Percentiles rank a stretch among this genome's conserved stretches.
phyloP scores from a whole-genome alignment of 2,329 filamentous ascomycete species.

The Colletotrichum liaoningense region DNA sequence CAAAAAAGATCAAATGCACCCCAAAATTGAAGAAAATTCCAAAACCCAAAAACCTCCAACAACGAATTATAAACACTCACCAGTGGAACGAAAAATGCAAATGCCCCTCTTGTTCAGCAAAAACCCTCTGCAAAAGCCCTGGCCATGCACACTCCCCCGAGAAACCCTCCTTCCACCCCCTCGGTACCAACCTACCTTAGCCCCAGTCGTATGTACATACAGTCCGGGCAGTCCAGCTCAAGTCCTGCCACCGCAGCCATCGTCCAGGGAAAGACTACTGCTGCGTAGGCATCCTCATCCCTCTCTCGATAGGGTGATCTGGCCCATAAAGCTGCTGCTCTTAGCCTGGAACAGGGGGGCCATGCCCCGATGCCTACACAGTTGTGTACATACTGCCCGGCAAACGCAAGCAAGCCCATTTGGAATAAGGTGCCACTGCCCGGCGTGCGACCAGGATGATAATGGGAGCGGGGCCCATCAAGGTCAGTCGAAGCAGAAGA shows the following conservation, averaged over 20 bases:
- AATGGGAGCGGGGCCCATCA: background rate
- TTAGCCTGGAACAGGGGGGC: background rate
- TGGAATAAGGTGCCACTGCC: slow-evolving; percentile 2
- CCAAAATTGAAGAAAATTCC: background rate
- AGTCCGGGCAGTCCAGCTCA: background rate
- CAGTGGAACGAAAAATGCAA: background rate
- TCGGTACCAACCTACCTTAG: background rate
- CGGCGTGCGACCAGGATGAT: background rate
- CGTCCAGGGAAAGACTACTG: background rate
- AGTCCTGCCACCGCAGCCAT: background rate
- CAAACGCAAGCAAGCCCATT: slow-evolving; percentile 7
- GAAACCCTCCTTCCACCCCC: background rate
- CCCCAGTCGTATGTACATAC: background rate
- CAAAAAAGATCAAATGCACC: background rate
- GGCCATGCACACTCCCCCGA: background rate
- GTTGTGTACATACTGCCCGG: background rate
- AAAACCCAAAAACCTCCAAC: background rate
- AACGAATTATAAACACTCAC: background rate
- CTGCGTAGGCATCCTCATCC: background rate
- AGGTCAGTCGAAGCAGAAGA: background rate
- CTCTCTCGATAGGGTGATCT: background rate
- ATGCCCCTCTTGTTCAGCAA: slow-evolving; percentile 2
- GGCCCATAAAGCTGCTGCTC: background rate
- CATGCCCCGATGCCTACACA: background rate
- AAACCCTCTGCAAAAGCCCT: background rate